A percentile compares a stretch with the other conserved stretches of the same genome.
Conservation (phyloP, 2,329 filamentous ascomycete species). For the Drechslerella stenobrocha region DNA sequence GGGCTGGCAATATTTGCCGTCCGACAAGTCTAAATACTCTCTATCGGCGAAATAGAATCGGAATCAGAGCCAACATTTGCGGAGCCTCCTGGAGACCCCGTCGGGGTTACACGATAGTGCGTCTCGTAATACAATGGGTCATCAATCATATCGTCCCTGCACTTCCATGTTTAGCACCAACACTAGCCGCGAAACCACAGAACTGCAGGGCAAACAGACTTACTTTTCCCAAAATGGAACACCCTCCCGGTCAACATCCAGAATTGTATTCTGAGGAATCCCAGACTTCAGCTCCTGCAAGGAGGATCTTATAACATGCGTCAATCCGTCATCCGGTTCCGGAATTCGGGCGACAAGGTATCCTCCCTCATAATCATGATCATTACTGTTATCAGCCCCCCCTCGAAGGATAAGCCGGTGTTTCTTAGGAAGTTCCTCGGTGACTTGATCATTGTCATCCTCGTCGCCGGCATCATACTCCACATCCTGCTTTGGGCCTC, state of each 20-base stretch:
- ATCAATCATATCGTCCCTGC: conserved; percentile 24
- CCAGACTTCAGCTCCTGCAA: neutral
- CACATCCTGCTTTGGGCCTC: too few relatives aligned
- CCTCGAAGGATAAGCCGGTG: neutral
- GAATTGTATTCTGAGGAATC: conserved; percentile 3
- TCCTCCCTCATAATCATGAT: neutral
- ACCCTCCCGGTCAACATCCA: conserved; percentile 20
- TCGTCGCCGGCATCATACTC: too few relatives aligned
- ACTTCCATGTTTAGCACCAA: neutral
- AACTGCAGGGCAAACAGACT: neutral
- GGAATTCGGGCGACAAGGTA: neutral
- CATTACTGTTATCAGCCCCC: neutral
- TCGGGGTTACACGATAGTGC: too few relatives aligned
- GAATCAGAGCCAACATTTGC: neutral
- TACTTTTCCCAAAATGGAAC: conserved; percentile 18
- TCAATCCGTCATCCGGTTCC: neutral
- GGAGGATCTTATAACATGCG: neutral
- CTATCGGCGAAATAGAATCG: too few relatives aligned
- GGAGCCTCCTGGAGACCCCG: too few relatives aligned
- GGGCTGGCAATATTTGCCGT: too few relatives aligned
- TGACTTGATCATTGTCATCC: too few relatives aligned
- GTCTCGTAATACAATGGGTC: too few relatives aligned
- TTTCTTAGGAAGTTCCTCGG: neutral
- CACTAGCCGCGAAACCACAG: neutral
- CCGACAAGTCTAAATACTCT: too few relatives aligned